Percentiles rank a stretch among this genome's conserved stretches.
Conservation (phyloP, 192 early-diverging fungal species). For the Rhizophagus sp. region DNA sequence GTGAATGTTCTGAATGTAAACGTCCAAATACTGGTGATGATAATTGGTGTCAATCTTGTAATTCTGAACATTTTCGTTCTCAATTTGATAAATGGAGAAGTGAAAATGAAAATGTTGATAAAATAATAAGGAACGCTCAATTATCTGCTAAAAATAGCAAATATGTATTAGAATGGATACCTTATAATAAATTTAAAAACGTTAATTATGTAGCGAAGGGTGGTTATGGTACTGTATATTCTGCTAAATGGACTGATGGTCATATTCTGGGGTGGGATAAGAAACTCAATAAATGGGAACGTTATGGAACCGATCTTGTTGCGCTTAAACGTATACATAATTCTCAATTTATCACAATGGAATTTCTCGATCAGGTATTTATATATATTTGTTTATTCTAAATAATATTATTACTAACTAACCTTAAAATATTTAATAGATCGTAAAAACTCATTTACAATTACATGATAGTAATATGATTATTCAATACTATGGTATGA, state of each 20-base stretch:
- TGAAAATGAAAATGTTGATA: background rate
- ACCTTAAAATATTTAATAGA: background rate
- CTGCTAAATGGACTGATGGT: constrained; percentile 5
- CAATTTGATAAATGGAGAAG: constrained; percentile 9
- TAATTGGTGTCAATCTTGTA: constrained; percentile 8
- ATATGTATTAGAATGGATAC: constrained; percentile 15
- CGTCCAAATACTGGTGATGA: background rate
- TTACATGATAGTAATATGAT: background rate
- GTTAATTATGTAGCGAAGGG: background rate
- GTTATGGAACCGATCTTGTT: background rate
- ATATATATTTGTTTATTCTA: too few relatives aligned
- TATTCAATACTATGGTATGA: background rate
- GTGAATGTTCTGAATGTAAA: background rate
- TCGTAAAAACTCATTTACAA: background rate
- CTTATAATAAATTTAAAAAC: constrained; percentile 12
- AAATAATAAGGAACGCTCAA: constrained; percentile 1
- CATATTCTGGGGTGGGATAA: background rate
- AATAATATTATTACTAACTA: too few relatives aligned
- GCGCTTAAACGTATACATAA: constrained; percentile 15
- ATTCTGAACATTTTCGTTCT: background rate
- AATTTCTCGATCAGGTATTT: background rate
- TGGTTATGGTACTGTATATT: constrained; percentile 14
- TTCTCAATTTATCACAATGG: background rate
- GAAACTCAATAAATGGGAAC: too few relatives aligned
- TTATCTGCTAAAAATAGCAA: background rate